Percentiles rank a stretch among this genome's conserved stretches.
Evolutionary conservation across 2,329 filamentous ascomycete species (phyloP).

Genomic region (Cryphonectria carpinicola): DNA sequence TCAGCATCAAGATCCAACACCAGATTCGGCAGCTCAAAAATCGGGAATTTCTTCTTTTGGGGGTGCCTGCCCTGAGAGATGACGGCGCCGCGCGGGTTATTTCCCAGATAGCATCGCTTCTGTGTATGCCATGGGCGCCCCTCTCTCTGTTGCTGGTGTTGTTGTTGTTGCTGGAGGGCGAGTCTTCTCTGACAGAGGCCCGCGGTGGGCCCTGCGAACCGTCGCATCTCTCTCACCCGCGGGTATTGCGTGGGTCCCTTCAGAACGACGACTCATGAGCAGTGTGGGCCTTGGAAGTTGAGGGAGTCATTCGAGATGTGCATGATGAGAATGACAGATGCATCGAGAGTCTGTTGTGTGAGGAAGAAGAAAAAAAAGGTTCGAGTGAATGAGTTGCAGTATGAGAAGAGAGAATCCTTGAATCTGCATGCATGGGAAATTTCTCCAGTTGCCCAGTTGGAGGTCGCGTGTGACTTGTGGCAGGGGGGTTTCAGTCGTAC

Average conservation of each 20-base stretch:
- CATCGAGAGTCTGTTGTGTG: background rate
- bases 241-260: slow-evolving; percentile 2
- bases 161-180: background rate
- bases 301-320: background rate
- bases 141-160: background rate
- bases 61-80: background rate
- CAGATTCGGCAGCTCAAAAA: slow-evolving; percentile 45
- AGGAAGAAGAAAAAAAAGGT: background rate
- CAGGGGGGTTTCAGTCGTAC: background rate
- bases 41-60: background rate
- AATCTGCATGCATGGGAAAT: background rate
- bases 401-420: background rate
- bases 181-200: slow-evolving; percentile 16
- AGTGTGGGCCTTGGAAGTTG: slow-evolving; percentile 11
- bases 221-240: slow-evolving; percentile 13
- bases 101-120: slow-evolving; percentile 13
- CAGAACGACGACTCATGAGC: slow-evolving; percentile 17
- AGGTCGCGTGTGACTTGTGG: background rate
- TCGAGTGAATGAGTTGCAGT: background rate
- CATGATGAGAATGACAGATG: background rate
- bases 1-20: slow-evolving; percentile 59
- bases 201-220: slow-evolving; percentile 7
- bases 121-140: background rate
- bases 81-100: background rate
- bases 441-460: slow-evolving; percentile 1